A percentile compares a stretch with the other conserved stretches of the same genome.
These are phyloP conservation scores for Chrysopogon serrulatus DNA, from an alignment of 176 grass and related monocot species.

Conservation along the genomic window DNA sequence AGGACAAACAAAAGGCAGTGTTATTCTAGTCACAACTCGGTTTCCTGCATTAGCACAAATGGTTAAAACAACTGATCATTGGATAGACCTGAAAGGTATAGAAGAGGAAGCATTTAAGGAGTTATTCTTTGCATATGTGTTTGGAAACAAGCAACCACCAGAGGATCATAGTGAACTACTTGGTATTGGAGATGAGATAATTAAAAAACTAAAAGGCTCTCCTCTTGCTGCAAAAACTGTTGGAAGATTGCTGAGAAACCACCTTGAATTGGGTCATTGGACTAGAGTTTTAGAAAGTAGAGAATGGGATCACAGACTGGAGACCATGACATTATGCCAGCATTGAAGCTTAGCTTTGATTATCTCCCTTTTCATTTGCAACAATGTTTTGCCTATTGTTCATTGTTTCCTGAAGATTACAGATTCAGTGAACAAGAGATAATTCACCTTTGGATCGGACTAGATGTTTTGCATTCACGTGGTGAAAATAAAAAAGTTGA, in stretches of 20 bases:
- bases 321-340: conserved; percentile 24
- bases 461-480: neutral
- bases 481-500: neutral
- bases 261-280: neutral
- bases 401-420: conserved; percentile 21
- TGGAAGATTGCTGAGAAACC: neutral
- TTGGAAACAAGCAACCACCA: too few species aligned
- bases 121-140: too few species aligned
- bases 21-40: conserved; percentile 24
- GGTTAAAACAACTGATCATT: neutral
- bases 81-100: too few species aligned
- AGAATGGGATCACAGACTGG: neutral
- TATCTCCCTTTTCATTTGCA: conserved; percentile 27
- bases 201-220: neutral
- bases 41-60: neutral
- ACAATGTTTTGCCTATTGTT: conserved; percentile 25
- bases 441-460: conserved; percentile 15
- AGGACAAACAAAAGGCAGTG: neutral
- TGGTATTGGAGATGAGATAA: neutral
- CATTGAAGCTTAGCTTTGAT: conserved; percentile 24
- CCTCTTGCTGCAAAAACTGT: conserved; percentile 13
- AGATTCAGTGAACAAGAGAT: neutral
- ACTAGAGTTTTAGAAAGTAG: neutral
- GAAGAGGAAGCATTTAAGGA: too few species aligned
- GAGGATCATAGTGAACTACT: too few species aligned